Base-by-base conservation (phyloP, 2,329 filamentous ascomycete genomes). In the Oidium heveae region DNA sequence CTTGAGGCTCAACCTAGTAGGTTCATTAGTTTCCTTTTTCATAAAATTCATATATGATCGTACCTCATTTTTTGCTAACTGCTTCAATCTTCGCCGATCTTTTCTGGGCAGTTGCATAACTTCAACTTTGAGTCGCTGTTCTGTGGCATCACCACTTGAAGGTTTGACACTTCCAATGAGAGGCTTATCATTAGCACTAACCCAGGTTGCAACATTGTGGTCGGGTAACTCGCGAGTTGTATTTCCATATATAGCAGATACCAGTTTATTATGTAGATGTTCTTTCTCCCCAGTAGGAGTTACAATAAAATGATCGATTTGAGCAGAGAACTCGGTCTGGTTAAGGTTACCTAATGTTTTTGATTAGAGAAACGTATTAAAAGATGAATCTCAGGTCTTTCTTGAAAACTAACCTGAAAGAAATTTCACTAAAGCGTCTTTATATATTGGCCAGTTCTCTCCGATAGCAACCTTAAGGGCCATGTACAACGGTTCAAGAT, bases 161-260 rank as follows among this genome's bases (percentile, higher is more conserved):
- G 77, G 75, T 64, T 83, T 83, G 59, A 70, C 74, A 58, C 74
- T 74, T 34, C 73, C 68, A 12, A 74, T 68, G 18, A 73, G 67
- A 18, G 78, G 78, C 61, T 83, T 83, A 61, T 83, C 79, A 62
- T 82, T 81, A 55, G 79, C 78, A 65, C 78, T 82, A 64, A 83
- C 80, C 79, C 79, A 84, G 57, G 77, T 76, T 51, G 80, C 80
- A 62, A 80, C 73, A 61, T 79, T 79, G 63, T 72, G 72, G 59
- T 82, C 79, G 56, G 80, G 79, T 70, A 80, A 76, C 64, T 83
- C 80, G 56, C 80, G 70, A 37, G 78, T 82, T 57, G 82, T 75
- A 71, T 84, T 84, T 62, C 74, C 77, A 64, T 79, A 79, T 61
- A 83, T 77, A 55, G 76, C 78, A 56, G 77, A 71, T 58, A 83